Base-by-base conservation (phyloP, 331 rosid genomes). In the Quercus tomentella region DNA sequence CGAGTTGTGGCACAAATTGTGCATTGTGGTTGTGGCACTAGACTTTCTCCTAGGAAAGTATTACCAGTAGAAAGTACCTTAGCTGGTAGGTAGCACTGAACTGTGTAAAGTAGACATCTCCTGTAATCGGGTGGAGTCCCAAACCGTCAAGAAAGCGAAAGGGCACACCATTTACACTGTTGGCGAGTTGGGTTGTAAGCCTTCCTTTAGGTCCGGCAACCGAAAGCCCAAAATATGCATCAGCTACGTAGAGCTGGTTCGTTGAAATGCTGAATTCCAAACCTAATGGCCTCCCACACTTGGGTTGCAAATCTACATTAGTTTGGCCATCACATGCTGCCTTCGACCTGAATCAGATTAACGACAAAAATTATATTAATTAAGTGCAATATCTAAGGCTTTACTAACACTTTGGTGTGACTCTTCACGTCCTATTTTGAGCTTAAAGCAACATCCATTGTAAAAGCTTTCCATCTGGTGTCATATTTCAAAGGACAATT, bases 281-380 rank as follows among this genome's bases (percentile, higher is more conserved):
- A 33, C 75, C 68, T 2, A 77, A 22, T 55, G 75, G 75, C 43
- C 81, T 56, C 37, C 75, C 81, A 67, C 81, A 77, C 0, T 0
- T 56, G 2, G 75, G 69, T 26, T 26, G 41, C 21, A 63, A 63
- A 16, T 26, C 70, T 14, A 6, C 67, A 61, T 31, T 33, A 4
- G 57, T 16, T 23, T 23, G 5, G 49, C 81, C 81, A 6, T 77
- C 58, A 16, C 75, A 77, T 72, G 7, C 25, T 1, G 7, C 58
- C 10, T 23, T 23, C 3, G 25, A 43, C 70, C 70, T 63, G 70
- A 63, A 62, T 26, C 8, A 30, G 2, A 63, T 28, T 62, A 12
- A 26, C 10, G 4, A 21, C 28, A 62, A 45, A 12, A 45, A 11
- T 45, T 45, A 3, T 3, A 45, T 45, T 45, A 45, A 45, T 45